Evolutionary conservation across 139 green algal genomes (phyloP).

Genomic region (Chlamydomonas urium): DNA sequence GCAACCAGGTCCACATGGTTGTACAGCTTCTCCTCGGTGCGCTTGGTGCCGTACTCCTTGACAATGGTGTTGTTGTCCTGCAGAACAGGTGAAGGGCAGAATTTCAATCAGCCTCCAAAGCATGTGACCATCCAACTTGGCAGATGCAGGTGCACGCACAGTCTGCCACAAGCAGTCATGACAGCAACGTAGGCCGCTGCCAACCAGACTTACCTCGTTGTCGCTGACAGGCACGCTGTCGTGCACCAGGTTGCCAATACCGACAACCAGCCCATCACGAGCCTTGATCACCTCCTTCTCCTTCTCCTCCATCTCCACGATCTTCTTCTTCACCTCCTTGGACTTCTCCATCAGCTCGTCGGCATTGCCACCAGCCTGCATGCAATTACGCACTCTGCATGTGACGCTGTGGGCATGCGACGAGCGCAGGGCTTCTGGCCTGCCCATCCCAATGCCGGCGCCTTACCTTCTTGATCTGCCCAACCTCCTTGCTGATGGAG

Average conservation of each 20-base stretch:
- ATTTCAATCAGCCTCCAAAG: too few species aligned
- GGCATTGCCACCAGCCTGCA: constrained; percentile 34
- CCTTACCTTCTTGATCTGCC: constrained; percentile 66
- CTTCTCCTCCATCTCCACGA: constrained; percentile 59
- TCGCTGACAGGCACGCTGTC: constrained; percentile 87
- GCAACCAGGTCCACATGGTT: constrained; percentile 95
- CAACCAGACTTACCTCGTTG: constrained; percentile 72
- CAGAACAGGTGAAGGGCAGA: too few species aligned
- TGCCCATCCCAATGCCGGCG: too few species aligned
- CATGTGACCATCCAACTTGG: too few species aligned
- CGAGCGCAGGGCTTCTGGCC: too few species aligned
- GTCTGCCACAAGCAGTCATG: too few species aligned
- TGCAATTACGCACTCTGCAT: too few species aligned
- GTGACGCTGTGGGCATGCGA: too few species aligned
- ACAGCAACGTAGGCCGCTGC: too few species aligned
- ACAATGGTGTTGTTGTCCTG: constrained; percentile 90
- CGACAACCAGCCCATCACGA: constrained; percentile 65
- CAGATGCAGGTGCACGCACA: too few species aligned
- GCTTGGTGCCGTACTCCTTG: constrained; percentile 53
- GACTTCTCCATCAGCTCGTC: constrained; percentile 76
- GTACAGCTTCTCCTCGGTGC: constrained; percentile 64
- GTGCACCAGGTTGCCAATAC: constrained; percentile 98
- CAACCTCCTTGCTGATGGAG: constrained; percentile 87
- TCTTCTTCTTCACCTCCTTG: constrained; percentile 78
- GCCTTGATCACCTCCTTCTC: constrained; percentile 62